Percentiles rank a stretch among this genome's conserved stretches.
Conservation (phyloP, 768 basidiomycete genomes). For the Russula compacta region DNA sequence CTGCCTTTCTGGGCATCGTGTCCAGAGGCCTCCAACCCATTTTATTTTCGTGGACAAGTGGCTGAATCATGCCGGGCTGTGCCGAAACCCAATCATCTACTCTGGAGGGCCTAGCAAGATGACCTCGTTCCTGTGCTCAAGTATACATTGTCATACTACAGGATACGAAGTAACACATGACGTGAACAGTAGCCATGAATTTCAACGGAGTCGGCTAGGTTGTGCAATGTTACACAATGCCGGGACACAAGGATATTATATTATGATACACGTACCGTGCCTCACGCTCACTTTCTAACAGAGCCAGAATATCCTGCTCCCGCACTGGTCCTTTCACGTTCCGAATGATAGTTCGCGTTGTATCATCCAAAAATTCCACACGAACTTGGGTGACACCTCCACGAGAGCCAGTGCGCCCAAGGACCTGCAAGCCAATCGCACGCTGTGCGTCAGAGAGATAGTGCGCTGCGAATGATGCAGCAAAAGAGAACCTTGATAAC, state of each 20-base stretch:
- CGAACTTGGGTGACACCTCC: slow-evolving; percentile 99
- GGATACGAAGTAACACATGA: slow-evolving; percentile 5
- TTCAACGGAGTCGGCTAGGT: slow-evolving; percentile 29
- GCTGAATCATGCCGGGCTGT: background rate
- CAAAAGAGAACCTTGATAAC: slow-evolving; percentile 71
- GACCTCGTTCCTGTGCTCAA: background rate
- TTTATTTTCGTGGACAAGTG: background rate
- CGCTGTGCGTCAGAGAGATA: slow-evolving; percentile 13
- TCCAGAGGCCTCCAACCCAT: background rate
- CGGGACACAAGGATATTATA: background rate
- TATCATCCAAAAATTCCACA: slow-evolving; percentile 98
- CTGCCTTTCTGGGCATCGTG: slow-evolving; percentile 35
- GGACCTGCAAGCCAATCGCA: slow-evolving; percentile 48
- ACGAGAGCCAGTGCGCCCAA: slow-evolving; percentile 96
- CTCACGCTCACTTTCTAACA: slow-evolving; percentile 98
- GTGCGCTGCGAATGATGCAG: background rate
- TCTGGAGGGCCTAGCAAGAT: background rate
- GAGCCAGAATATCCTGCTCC: slow-evolving; percentile 91
- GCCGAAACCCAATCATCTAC: background rate
- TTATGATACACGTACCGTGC: slow-evolving; percentile 66
- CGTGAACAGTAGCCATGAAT: background rate
- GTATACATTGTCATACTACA: slow-evolving; percentile 19
- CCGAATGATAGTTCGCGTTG: slow-evolving; percentile 90
- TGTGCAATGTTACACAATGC: background rate
- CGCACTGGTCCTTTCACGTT: slow-evolving; percentile 98